Base-by-base conservation (phyloP, 2,329 filamentous ascomycete species). In the Fusarium nygamai region DNA sequence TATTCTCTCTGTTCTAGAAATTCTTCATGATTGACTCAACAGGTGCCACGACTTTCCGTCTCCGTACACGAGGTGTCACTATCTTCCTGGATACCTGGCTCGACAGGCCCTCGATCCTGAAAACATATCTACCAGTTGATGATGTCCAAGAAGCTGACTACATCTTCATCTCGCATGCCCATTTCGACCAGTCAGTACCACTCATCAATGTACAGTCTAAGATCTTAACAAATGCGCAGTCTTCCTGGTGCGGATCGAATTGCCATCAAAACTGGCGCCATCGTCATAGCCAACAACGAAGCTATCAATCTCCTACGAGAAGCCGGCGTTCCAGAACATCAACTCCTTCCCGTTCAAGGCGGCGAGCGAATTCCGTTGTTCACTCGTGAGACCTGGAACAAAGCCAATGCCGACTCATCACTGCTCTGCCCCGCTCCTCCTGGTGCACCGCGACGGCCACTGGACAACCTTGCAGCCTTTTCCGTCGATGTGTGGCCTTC, bases 1-100 rank as follows among this genome's bases (percentile, higher is more conserved):
- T 6, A 20, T 3, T 1, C 19, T 6, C 5, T 0, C 2, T 19
- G 1, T 0, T 13, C 8, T 9, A 17, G 5, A 34, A 0, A 17
- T 9, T 9, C 5, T 14, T 0, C 13, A 4, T 14, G 12, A 9
- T 9, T 61, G 1, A 62, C 2, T 7, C 2, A 20, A 6, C 1
- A 63, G 51, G 61, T 1, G 62, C 57, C 12, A 64, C 62, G 12
- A 64, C 62, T 0, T 62, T 31, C 4, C 44, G 57, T 6, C 17
- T 64, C 0, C 57, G 38, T 1, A 62, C 46, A 1, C 34, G 31
- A 44, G 38, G 46, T 1, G 57, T 64, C 1, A 64, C 62, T 0
- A 38, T 64, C 17, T 64, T 64, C 2, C 17, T 64, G 0, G 57
- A 64, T 4, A 62, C 62, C 1, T 64, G 46, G 62, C 58, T 64